Conservation (phyloP, 345 rosid genomes). For the Raphanus raphanistrum region DNA sequence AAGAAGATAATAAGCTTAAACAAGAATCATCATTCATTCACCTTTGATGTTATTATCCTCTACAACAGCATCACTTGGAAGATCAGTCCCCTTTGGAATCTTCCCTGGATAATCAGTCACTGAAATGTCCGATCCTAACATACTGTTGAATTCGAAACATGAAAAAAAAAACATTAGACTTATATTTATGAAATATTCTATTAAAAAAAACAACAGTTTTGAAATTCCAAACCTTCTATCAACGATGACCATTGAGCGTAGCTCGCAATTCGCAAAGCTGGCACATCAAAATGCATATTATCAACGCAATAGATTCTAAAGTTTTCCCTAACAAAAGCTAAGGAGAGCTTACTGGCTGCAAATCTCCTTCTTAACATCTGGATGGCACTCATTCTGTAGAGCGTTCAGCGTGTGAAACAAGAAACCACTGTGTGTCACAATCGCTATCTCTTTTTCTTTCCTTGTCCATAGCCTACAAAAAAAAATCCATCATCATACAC, state of each 20-base stretch:
- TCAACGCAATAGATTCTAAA: neutral
- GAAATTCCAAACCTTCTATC: slow-evolving; percentile 62
- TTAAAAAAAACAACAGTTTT: neutral
- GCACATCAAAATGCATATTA: slow-evolving; percentile 14
- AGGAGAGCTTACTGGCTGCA: slow-evolving; percentile 60
- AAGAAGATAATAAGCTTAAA: neutral
- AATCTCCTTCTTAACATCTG: slow-evolving; percentile 73
- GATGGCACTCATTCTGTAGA: slow-evolving; percentile 77
- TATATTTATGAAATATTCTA: neutral
- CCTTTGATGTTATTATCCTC: slow-evolving; percentile 33
- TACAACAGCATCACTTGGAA: slow-evolving; percentile 49
- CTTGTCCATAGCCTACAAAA: slow-evolving; percentile 90
- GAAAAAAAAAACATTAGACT: neutral
- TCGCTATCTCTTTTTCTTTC: slow-evolving; percentile 94
- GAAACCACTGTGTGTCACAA: slow-evolving; percentile 95
- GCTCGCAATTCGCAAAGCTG: slow-evolving; percentile 98
- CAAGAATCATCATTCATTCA: slow-evolving; percentile 26
- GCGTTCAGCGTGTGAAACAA: slow-evolving; percentile 73
- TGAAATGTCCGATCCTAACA: neutral
- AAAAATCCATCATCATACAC: slow-evolving; percentile 13
- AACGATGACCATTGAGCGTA: slow-evolving; percentile 84
- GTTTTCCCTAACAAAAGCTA: neutral
- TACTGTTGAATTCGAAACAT: neutral
- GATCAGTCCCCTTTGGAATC: slow-evolving; percentile 63
- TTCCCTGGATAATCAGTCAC: slow-evolving; percentile 79